Evolutionary conservation across 768 basidiomycete genomes (phyloP), one percentile per base, ranked within the genome.

Genomic region (Lactarius hatsudake): DNA sequence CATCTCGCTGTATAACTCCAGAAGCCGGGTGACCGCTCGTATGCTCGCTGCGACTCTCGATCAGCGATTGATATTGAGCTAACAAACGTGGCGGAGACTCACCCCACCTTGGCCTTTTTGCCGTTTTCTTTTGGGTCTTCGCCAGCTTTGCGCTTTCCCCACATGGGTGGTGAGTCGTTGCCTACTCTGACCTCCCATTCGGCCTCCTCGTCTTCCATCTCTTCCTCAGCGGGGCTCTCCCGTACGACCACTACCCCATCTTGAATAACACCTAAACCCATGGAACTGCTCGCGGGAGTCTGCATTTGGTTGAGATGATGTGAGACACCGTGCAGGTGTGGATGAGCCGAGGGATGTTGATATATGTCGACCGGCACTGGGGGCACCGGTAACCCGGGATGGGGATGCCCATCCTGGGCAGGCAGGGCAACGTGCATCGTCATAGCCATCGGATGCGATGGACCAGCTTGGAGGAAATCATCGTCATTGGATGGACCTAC

Each of bases 131-230:
- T 74, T 1, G 72, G 64, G n/a, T 83, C 81, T 43, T 81, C 79
- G 32, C 73, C 38, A 1, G 63, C 76, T 68, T 82, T 86, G 38
- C 87, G 80, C 73, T 91, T 90, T 3, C 81, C 86, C 91, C 91
- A 93, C 23, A 76, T 30, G 2, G 91, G 91, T 17, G 87, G 86
- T 23, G 87, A 81, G 20, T 79, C 83, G 70, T 83, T 78, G 3
- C 90, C 88, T 51, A 89, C 79, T 59, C 82, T 83, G 38, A 92
- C 81, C 54, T 79, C 80, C 91, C 91, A 93, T 60, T 87, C 88
- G 34, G 76, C 75, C n/a, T 79, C 83, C 34, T 87, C 79, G 66
- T 87, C 88, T 34, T 85, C 87, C 81, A 87, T 82, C 75, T 90
- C 89, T 73, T 89, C 88, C 73, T 88, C 85, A 2, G 82, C 82